Evolutionary conservation across 331 rosid species (phyloP).

Genomic region (Rhamnella rubrinervis): DNA sequence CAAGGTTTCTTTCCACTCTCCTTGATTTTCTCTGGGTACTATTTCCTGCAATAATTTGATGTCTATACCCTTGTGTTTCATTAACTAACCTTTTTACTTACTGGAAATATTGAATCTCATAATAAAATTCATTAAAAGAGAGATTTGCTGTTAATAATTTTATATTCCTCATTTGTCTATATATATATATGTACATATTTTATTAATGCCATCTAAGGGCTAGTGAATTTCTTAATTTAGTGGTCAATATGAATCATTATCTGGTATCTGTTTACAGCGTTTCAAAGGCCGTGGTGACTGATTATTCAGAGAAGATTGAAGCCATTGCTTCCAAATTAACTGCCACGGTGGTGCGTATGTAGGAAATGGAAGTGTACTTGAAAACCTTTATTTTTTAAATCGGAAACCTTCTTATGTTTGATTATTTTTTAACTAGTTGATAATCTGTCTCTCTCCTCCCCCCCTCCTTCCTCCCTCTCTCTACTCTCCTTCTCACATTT

Average conservation of each 20-base stretch:
- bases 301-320: conserved; percentile 83
- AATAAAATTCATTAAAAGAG: neutral
- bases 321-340: conserved; percentile 67
- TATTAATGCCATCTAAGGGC: too few relatives aligned
- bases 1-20: conserved; percentile 46
- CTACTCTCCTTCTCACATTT: neutral
- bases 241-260: neutral
- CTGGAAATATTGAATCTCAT: neutral
- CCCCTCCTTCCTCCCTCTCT: neutral
- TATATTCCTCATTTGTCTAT: too few relatives aligned
- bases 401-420: too few relatives aligned
- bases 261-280: conserved; percentile 44
- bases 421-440: neutral
- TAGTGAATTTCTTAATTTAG: too few relatives aligned
- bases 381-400: too few relatives aligned
- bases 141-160: too few relatives aligned
- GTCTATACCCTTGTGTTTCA: neutral
- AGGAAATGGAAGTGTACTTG: neutral
- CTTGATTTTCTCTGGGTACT: neutral
- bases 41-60: neutral
- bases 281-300: conserved; percentile 71
- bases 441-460: neutral
- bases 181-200: too few relatives aligned
- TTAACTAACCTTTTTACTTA: neutral
- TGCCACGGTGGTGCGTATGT: conserved; percentile 41